Evolutionary conservation across 768 basidiomycete genomes (phyloP).

Genomic region (Cystofilobasidium capitatum): DNA sequence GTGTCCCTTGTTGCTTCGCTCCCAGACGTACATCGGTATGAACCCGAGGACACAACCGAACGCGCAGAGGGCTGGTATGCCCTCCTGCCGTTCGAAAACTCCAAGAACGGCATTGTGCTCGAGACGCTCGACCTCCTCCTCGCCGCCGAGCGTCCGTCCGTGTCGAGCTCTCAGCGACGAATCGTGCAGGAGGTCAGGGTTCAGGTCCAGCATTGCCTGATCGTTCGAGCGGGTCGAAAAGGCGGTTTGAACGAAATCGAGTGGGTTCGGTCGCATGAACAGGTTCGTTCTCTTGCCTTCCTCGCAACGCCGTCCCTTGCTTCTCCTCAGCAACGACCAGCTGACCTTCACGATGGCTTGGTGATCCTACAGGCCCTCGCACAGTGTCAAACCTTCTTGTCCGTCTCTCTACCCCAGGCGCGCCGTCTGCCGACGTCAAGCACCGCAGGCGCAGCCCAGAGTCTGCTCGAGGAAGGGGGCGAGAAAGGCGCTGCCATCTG

Average conservation of each 20-base stretch:
- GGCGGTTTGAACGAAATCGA: slow-evolving; percentile 7
- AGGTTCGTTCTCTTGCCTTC: not conserved
- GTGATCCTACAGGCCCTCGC: slow-evolving; percentile 4
- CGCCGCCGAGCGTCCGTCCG: not conserved
- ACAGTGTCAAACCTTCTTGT: slow-evolving; percentile 16
- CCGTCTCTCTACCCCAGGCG: not conserved
- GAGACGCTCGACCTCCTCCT: slow-evolving; percentile 24
- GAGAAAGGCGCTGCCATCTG: slow-evolving; percentile 18
- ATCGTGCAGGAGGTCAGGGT: slow-evolving; percentile 12
- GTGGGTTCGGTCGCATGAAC: slow-evolving; percentile 20
- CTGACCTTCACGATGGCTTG: not conserved
- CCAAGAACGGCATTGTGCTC: slow-evolving; percentile 24
- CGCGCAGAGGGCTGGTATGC: not conserved
- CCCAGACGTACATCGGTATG: slow-evolving; percentile 7
- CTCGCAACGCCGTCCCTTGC: not conserved
- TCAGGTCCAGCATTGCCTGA: slow-evolving; percentile 10
- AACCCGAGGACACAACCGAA: not conserved
- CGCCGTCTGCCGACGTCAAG: slow-evolving; percentile 1
- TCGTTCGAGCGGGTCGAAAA: not conserved
- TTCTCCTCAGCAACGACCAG: not conserved
- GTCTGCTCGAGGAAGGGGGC: not conserved
- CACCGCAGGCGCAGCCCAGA: slow-evolving; percentile 9
- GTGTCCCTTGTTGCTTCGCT: not conserved
- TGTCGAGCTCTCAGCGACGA: not conserved
- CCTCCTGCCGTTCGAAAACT: slow-evolving; percentile 17